Conservation (phyloP, 129 eudicot species). For the Calendula officinalis region DNA sequence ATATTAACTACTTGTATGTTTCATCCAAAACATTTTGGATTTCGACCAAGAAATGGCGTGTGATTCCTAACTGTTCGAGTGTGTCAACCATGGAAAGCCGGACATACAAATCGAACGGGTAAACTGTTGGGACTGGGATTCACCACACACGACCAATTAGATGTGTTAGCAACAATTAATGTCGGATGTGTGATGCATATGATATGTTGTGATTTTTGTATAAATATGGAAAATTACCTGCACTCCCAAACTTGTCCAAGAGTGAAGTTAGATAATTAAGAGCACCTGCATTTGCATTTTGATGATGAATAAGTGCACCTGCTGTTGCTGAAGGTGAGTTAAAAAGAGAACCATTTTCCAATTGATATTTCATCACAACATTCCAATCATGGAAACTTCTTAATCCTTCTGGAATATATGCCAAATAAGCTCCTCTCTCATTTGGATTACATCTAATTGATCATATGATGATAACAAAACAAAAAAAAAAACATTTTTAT, state of each 20-base stretch:
- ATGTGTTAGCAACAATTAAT: conserved; percentile 5
- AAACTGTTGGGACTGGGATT: conserved; percentile 63
- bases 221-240: conserved; percentile 39
- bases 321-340: conserved; percentile 89
- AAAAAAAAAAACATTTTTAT: neutral
- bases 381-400: conserved; percentile 54
- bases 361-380: conserved; percentile 60
- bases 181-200: conserved; percentile 2
- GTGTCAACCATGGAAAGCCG: conserved; percentile 64
- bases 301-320: conserved; percentile 48
- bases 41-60: conserved; percentile 55
- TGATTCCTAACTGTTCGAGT: conserved; percentile 64
- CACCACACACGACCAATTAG: neutral
- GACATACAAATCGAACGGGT: conserved; percentile 57
- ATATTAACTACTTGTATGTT: conserved; percentile 51
- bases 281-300: conserved; percentile 45
- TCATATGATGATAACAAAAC: neutral
- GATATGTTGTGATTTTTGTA: neutral
- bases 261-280: conserved; percentile 50
- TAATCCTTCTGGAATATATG: conserved; percentile 67
- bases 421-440: neutral
- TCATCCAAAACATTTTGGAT: conserved; percentile 15
- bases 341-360: conserved; percentile 71
- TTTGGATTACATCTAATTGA: conserved; percentile 33
- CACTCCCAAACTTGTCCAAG: conserved; percentile 63